phyloP scores from a whole-genome alignment of 192 early-diverging fungal species.

The Gorgonomyces haynaldii region DNA sequence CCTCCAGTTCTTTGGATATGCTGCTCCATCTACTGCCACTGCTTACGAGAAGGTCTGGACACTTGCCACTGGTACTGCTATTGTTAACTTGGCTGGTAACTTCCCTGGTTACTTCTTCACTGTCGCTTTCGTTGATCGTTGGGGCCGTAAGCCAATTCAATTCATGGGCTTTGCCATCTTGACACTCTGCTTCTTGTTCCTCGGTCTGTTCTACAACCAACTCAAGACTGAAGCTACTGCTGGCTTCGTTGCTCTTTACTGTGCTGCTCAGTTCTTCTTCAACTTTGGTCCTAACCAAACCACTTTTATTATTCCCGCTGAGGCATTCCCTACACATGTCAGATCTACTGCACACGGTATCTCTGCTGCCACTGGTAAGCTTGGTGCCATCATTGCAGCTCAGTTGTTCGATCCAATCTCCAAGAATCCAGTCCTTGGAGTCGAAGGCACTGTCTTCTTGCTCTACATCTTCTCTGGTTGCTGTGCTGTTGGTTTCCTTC shows the following conservation, averaged over 20 bases:
- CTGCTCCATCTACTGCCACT: constrained; percentile 20
- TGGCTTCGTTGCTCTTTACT: constrained; percentile 34
- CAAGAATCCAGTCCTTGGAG: too few relatives aligned
- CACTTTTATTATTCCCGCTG: constrained; percentile 66
- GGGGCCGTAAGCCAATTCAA: constrained; percentile 79
- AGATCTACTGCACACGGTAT: constrained; percentile 71
- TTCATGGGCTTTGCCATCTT: constrained; percentile 68
- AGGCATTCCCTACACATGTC: constrained; percentile 62
- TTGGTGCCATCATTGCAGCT: constrained; percentile 57
- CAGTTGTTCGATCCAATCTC: constrained; percentile 30
- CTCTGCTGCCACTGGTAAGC: constrained; percentile 64
- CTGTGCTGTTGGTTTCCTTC: constrained; percentile 46
- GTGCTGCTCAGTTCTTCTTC: constrained; percentile 53
- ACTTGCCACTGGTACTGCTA: constrained; percentile 64
- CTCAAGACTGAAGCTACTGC: constrained; percentile 8
- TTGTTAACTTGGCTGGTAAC: constrained; percentile 55
- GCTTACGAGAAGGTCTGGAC: constrained; percentile 41
- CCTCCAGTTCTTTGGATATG: background rate
- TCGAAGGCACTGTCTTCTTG: constrained; percentile 8
- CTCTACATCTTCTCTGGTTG: constrained; percentile 19
- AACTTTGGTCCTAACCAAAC: constrained; percentile 95
- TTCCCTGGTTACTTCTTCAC: constrained; percentile 95
- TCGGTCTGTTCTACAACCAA: constrained; percentile 10
- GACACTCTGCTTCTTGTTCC: constrained; percentile 53
- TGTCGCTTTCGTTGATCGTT: constrained; percentile 74